Evolutionary conservation across 495 filamentous ascomycete genomes (phyloP), one percentile per base, ranked within the genome.

Genomic region (Echria macrotheca): DNA sequence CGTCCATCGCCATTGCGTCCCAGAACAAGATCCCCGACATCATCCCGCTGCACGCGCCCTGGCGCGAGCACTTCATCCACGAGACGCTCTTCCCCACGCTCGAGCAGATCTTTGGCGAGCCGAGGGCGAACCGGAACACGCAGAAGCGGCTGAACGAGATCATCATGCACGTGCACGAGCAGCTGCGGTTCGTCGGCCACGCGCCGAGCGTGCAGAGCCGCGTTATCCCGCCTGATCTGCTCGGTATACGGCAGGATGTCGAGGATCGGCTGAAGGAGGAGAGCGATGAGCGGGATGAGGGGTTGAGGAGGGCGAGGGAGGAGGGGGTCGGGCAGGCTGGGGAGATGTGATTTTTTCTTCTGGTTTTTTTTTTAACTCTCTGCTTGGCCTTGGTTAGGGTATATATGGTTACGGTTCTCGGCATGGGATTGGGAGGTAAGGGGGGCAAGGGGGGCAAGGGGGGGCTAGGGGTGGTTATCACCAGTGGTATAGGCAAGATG

Each of bases 121-220:
- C 71, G 31, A 66, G 74, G 23, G 64, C 85, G 57, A 97, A 98
- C 57, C 82, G 82, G 64, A 95, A 98, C 59, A 70, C 83, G 3
- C 72, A 74, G 35, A 76, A 84, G 54, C 87, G 91, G 51, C 75
- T 95, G n/a, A 72, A 80, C 11, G 80, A 82, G 33, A 78, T 96
- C 18, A 73, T 89, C 2, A 67, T 79, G 56, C 80, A 85, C 35
- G 85, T 95, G 36, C 76, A 78, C 43, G 89, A 96, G 63, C 88
- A 96, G 68, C 62, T 98, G 48, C 75, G 88, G 31, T 97, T 96
- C 66, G 78, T 97, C 40, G 72, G 85, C 57, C 75, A 80, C 18
- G 86, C 88, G 2, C 94, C 93, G 2, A 93, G 89, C 61, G 90
- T 96, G 36, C 86, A 95, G 65, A 83, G 87, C 71, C 77, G 81